A percentile compares a stretch with the other conserved stretches of the same genome.
phyloP scores from a whole-genome alignment of 352 stramenopile species.

The Detonula confervacea region DNA sequence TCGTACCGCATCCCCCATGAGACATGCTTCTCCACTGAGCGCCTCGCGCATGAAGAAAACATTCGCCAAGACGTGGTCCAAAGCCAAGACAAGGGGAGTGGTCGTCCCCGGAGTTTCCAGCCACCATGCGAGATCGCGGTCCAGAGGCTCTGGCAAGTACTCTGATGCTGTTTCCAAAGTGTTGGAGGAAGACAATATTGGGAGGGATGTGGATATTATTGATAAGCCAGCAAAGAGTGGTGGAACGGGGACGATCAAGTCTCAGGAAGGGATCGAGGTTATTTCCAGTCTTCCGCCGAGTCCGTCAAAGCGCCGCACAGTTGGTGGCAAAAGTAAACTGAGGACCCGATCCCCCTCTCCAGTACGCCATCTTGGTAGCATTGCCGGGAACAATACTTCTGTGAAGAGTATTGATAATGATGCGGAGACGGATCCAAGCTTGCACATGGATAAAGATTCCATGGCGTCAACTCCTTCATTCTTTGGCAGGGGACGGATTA shows the following conservation, averaged over 20 bases:
- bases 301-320: neutral
- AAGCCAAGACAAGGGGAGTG: neutral
- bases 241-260: neutral
- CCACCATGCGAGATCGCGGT: neutral
- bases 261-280: slow-evolving; percentile 15
- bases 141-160: slow-evolving; percentile 33
- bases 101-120: neutral
- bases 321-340: neutral
- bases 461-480: slow-evolving; percentile 27
- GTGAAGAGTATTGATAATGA: neutral
- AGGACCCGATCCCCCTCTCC: slow-evolving; percentile 36
- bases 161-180: slow-evolving; percentile 25
- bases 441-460: slow-evolving; percentile 1
- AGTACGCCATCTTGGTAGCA: slow-evolving; percentile 9
- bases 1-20: slow-evolving; percentile 28
- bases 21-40: slow-evolving; percentile 31
- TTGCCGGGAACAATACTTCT: neutral
- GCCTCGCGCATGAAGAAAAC: slow-evolving; percentile 21
- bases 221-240: neutral
- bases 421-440: neutral
- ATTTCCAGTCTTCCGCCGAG: neutral
- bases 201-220: neutral
- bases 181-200: slow-evolving; percentile 21
- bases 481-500: slow-evolving; percentile 19
- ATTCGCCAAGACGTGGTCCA: slow-evolving; percentile 23